Evolutionary conservation across 192 early-diverging fungal species (phyloP), one percentile per base, ranked within the genome.

Genomic region (Fimicolochytrium jonesii): DNA sequence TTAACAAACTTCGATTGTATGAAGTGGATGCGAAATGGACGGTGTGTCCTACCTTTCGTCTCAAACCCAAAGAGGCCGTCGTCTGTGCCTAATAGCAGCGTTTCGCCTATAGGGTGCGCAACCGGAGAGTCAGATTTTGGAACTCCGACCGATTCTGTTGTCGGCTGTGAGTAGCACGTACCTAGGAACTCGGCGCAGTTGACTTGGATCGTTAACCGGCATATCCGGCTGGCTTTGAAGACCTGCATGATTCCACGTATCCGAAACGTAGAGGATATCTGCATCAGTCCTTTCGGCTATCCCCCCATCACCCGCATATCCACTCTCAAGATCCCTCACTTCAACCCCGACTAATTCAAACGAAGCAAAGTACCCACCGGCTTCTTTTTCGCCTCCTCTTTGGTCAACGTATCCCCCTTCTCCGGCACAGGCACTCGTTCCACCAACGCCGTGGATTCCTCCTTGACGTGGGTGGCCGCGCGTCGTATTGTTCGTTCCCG

Each of bases 61-160:
- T 81, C 77, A 47, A 77, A 79, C 2, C 71, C 70, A 44, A 73
- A 84, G 20, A 84, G 68, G 6, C 82, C 80, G 43, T 84, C 69
- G 32, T 83, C 76, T 6, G 77, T 83, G 6, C 82, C 82, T 61
- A 84, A 73, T 7, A 84, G 58, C 20, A 84, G 63, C 20, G 73
- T 70, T 32, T 81, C 71, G 20, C 64, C 73, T 75, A 36, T 33
- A 17, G 35, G 15, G 32, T 6, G 32, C 3, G 9, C 6, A 6
- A 55, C n/a, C n/a, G n/a, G 36, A 55, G 18, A 25, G 13, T 22
- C 49, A 7, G 35, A 17, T 9, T 54, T 29, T 64, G 11, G 10
- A 62, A 5, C 3, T 36, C 20, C 6, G 17, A 30, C 6, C 7
- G 20, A 55, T 9, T 7, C 13, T 18, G 30, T 5, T 13, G 15